Evolutionary conservation across 2,329 filamentous ascomycete genomes (phyloP).

Genomic region (Thelonectria blattea): DNA sequence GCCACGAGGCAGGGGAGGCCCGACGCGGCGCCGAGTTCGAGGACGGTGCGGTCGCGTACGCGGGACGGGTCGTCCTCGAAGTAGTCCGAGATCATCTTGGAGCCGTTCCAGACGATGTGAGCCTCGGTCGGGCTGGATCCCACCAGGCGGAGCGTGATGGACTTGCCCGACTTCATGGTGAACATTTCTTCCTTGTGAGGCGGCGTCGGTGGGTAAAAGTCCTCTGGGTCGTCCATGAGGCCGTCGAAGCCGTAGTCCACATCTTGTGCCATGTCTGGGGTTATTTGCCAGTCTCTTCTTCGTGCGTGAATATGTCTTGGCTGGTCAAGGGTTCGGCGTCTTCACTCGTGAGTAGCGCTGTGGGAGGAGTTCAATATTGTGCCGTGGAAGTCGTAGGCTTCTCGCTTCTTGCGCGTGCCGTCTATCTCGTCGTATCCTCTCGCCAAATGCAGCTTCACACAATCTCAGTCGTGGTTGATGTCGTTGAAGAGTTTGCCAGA

Average conservation of each 20-base stretch:
- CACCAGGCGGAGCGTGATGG: conserved; percentile 77
- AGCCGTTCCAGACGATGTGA: conserved; percentile 90
- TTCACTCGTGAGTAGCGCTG: conserved; percentile 2
- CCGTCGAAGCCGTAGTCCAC: conserved; percentile 48
- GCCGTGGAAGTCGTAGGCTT: not conserved
- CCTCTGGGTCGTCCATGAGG: conserved; percentile 82
- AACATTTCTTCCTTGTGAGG: conserved; percentile 76
- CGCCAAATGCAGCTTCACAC: not conserved
- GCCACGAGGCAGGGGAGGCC: conserved; percentile 83
- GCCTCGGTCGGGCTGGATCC: conserved; percentile 90
- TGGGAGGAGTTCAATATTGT: not conserved
- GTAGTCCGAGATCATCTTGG: conserved; percentile 77
- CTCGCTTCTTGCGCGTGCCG: too few relatives aligned
- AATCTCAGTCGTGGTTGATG: conserved; percentile 14
- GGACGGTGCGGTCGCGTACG: conserved; percentile 71
- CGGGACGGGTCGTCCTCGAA: conserved; percentile 73
- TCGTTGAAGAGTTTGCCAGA: conserved; percentile 38
- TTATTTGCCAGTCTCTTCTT: not conserved
- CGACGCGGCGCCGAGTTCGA: conserved; percentile 89
- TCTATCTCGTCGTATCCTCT: too few relatives aligned
- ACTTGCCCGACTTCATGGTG: conserved; percentile 68
- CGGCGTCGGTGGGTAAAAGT: conserved; percentile 79
- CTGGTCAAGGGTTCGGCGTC: not conserved
- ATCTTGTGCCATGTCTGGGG: conserved; percentile 41
- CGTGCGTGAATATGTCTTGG: not conserved